Percentiles rank a stretch among this genome's conserved stretches.
Evolutionary conservation across 306 rosid genomes (phyloP).

Genomic region (Sophora flavescens): DNA sequence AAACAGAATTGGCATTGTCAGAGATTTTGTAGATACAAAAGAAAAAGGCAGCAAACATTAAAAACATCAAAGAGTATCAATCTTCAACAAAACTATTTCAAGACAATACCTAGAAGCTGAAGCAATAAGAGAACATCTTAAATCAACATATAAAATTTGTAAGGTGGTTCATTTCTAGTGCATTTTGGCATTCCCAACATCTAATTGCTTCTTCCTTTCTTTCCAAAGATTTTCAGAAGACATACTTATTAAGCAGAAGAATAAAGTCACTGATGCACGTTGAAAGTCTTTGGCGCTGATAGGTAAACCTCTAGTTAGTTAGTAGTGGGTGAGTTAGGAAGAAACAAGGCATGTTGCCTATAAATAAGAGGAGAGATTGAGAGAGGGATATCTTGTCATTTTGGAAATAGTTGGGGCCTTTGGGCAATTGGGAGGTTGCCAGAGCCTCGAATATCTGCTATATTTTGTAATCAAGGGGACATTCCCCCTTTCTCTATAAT

Average conservation of each 20-base stretch:
- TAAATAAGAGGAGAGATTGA: no score
- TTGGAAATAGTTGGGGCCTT: no score
- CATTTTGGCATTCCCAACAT: neutral
- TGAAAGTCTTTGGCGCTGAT: neutral
- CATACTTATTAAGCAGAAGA: constrained; percentile 31
- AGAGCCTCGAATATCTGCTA: neutral
- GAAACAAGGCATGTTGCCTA: no score
- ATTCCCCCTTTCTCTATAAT: no score
- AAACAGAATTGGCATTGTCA: constrained; percentile 41
- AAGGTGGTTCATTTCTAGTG: constrained; percentile 19
- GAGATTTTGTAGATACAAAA: constrained; percentile 14
- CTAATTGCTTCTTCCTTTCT: neutral
- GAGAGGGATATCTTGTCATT: no score
- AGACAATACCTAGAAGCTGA: constrained; percentile 47
- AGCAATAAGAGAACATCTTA: constrained; percentile 3
- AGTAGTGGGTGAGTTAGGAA: no score
- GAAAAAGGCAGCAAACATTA: neutral
- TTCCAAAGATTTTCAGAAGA: constrained; percentile 28
- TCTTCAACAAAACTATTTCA: constrained; percentile 25
- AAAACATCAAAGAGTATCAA: neutral
- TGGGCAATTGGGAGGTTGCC: no score
- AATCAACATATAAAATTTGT: neutral
- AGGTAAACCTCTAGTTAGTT: no score
- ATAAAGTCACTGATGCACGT: neutral
- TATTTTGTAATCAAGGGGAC: no score